Evolutionary conservation across 805 yeast genomes (phyloP), one percentile per base, ranked within the genome.

Genomic region (Wickerhamiella cacticola): DNA sequence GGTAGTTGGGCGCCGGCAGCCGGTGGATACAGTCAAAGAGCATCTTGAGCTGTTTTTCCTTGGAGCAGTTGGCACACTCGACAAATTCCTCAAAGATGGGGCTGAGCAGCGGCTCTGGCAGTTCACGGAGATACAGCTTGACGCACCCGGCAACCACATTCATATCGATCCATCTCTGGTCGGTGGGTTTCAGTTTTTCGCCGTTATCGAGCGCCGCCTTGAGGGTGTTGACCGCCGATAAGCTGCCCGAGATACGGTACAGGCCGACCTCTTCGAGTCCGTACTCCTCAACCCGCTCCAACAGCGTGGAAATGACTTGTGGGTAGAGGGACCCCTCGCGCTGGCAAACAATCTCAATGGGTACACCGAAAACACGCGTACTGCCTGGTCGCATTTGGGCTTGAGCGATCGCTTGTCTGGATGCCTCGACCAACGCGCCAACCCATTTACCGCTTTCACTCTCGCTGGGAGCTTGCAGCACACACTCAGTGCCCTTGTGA

Each of bases 221-320:
- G 51, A 77, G 63, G 4, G 71, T 65, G 45, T 75, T 73, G 40
- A 77, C 75, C 44, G 76, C 72, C 6, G 78, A 79, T 33, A 75
- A 68, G 7, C 81, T 76, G 3, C 82, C 82, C 1, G 81, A 77
- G 28, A 77, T 70, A 61, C 97, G 76, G 62, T 89, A 89, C 12
- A 89, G 69, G 15, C 97, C 97, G 47, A 85, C 83, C 60, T 88
- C 96, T 55, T 85, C 87, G 24, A 89, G 62, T 0, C 97, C 96
- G 47, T 88, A 75, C n/a, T 70, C 65, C 62, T 89, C 97, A 53
- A 89, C 82, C 55, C 81, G 92, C 41, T 71, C 71, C 55, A 87
- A 70, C 39, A 89, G 65, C 49, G 72, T 71, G 29, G 72, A 77
- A 49, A 88, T 76, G 38, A 88, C 75, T 5, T 60, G 64, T 1